Evolutionary conservation across 345 rosid genomes (phyloP), one percentile per base, ranked within the genome.

Genomic region (Citrus reticulata): DNA sequence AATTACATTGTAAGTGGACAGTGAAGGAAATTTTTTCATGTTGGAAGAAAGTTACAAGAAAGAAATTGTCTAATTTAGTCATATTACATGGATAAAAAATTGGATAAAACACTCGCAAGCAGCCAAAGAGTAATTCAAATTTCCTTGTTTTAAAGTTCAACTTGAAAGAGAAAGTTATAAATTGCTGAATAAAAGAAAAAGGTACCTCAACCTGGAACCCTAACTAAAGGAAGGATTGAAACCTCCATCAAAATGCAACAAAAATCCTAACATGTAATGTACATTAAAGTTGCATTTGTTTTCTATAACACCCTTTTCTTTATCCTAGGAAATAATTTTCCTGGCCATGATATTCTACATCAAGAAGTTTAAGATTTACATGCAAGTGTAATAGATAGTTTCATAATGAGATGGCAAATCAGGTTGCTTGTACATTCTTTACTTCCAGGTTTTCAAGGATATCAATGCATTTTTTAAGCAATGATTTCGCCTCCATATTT

Each of bases 401-500:
- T 27, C 68, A 11, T 39, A 7, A 16, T 9, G 51, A 14, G 20
- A 4, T 4, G 19, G n/a, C 4, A 29, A 29, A 46, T 74, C 70
- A 81, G 70, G 68, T 68, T 46, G 77, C 40, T 77, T 40, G 68
- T 32, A 40, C 67, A 6, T 79, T 76, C 63, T 54, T 76, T 55
- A 63, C 71, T 49, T 79, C 76, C 69, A 82, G 73, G 68, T 77
- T 79, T 85, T 88, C 87, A 60, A 95, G 78, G 55, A 84, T 71
- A 63, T 90, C 89, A 17, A 90, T 80, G 78, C 92, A 95, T 80
- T 85, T 85, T 75, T 82, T 92, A 80, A 95, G 75, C 84, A 86
- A 74, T 0, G 95, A 89, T 81, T 88, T 93, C 0, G 99, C 97
- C 78, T 83, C 92, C 85, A 81, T 95, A 68, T 85, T 93, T 88